These are phyloP conservation scores for Esteya vermicola DNA, from an alignment of 2,329 filamentous ascomycete species.

Conservation along the genomic window DNA sequence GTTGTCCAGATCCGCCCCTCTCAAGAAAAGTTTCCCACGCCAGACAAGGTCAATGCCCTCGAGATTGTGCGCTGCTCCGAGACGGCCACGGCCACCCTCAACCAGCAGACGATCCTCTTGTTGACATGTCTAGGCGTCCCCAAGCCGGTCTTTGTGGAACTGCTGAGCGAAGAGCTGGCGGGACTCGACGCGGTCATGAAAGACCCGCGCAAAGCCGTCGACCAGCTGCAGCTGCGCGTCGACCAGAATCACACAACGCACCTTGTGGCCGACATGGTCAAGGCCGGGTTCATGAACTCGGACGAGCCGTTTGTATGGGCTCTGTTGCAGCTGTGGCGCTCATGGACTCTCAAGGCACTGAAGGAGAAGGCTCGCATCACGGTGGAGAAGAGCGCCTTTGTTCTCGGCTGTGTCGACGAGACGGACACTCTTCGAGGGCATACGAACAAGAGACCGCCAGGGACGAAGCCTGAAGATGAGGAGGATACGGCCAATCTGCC, in stretches of 20 bases:
- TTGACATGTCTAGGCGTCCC: slow-evolving; percentile 63
- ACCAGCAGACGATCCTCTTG: slow-evolving; percentile 82
- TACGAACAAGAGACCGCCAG: slow-evolving; percentile 20
- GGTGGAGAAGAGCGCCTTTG: slow-evolving; percentile 70
- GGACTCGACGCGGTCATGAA: slow-evolving; percentile 58
- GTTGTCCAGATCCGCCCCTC: slow-evolving; percentile 70
- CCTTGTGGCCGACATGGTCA: slow-evolving; percentile 59
- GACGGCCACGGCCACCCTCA: slow-evolving; percentile 65
- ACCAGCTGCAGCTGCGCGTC: slow-evolving; percentile 58
- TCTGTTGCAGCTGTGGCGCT: slow-evolving; percentile 68
- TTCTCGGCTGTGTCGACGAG: slow-evolving; percentile 83
- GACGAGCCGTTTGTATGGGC: slow-evolving; percentile 73
- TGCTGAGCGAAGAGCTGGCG: slow-evolving; percentile 53
- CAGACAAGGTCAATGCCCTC: slow-evolving; percentile 48
- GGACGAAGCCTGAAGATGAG: slow-evolving; percentile 6
- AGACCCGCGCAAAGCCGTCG: slow-evolving; percentile 47
- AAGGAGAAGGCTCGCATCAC: slow-evolving; percentile 86
- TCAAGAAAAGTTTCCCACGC: slow-evolving; percentile 66
- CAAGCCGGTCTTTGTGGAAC: slow-evolving; percentile 48
- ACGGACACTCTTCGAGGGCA: slow-evolving; percentile 63
- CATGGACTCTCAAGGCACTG: slow-evolving; percentile 77
- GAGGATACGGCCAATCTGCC: slow-evolving; percentile 43
- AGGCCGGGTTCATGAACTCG: slow-evolving; percentile 60
- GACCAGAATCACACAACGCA: slow-evolving; percentile 77
- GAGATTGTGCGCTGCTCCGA: slow-evolving; percentile 77